A percentile compares a stretch with the other conserved stretches of the same genome.
phyloP scores from a whole-genome alignment of 129 eudicot species.

The Scalesia atractyloides region DNA sequence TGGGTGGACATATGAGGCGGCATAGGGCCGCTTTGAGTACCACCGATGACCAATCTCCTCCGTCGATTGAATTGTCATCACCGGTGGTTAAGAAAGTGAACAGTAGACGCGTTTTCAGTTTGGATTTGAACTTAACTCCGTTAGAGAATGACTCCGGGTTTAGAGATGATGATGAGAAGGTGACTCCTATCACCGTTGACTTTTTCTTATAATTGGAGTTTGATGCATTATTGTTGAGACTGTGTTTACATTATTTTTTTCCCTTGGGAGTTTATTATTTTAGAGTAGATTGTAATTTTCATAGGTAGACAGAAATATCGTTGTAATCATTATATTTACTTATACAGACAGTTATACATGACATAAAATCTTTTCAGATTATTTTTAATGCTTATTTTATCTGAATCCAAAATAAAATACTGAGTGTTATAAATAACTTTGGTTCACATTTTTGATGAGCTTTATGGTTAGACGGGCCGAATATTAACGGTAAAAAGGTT shows the following conservation, averaged over 20 bases:
- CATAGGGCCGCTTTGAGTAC: constrained; percentile 41
- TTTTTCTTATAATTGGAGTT: constrained; percentile 30
- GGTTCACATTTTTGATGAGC: not conserved
- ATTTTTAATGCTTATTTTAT: not conserved
- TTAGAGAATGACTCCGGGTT: constrained; percentile 60
- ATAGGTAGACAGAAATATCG: not conserved
- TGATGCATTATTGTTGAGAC: constrained; percentile 28
- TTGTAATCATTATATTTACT: not conserved
- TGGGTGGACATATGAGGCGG: constrained; percentile 92
- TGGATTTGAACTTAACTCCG: constrained; percentile 89
- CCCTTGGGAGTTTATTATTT: not conserved
- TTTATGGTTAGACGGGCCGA: too few relatives aligned
- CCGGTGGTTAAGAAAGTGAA: constrained; percentile 52
- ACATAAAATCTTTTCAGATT: not conserved
- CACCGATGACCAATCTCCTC: constrained; percentile 27
- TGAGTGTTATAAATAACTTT: not conserved
- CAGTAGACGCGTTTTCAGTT: constrained; percentile 49
- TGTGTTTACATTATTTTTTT: constrained; percentile 7
- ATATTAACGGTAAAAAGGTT: too few relatives aligned
- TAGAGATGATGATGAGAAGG: constrained; percentile 42
- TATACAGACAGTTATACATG: not conserved
- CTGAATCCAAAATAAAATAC: not conserved
- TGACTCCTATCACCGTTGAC: constrained; percentile 41
- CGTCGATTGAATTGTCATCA: constrained; percentile 19
- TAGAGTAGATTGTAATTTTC: constrained; percentile 7